A percentile compares a stretch with the other conserved stretches of the same genome.
These are phyloP conservation scores for Phytophthora capsici DNA, from an alignment of 352 stramenopile genomes.

Conservation along the genomic window DNA sequence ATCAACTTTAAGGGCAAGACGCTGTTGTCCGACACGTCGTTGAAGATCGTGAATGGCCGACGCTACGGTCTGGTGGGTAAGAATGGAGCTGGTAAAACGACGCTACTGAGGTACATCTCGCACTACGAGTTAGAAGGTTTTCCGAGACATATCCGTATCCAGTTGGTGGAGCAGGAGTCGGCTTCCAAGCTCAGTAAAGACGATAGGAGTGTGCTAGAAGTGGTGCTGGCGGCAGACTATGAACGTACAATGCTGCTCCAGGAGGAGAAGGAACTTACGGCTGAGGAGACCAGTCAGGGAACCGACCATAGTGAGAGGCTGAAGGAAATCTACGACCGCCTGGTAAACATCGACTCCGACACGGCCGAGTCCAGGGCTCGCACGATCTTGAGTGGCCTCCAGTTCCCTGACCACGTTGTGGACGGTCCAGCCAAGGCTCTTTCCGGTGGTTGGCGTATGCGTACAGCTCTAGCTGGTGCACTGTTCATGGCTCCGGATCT, in stretches of 20 bases:
- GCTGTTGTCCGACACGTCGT: conserved; percentile 83
- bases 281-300: conserved; percentile 26
- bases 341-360: conserved; percentile 92
- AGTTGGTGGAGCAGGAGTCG: conserved; percentile 96
- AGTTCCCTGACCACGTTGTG: conserved; percentile 95
- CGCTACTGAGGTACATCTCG: conserved; percentile 95
- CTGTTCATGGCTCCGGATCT: conserved; percentile 96
- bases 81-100: conserved; percentile 94
- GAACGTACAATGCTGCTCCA: conserved; percentile 92
- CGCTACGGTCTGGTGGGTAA: conserved; percentile 95
- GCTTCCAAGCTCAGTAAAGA: conserved; percentile 84
- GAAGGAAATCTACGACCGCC: conserved; percentile 84
- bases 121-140: conserved; percentile 97
- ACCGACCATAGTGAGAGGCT: conserved; percentile 65
- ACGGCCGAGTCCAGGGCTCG: conserved; percentile 90
- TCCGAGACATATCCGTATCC: conserved; percentile 94
- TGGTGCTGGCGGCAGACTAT: conserved; percentile 95
- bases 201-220: conserved; percentile 91
- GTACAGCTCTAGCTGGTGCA: conserved; percentile 93
- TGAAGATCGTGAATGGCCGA: conserved; percentile 86
- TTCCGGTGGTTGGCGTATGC: conserved; percentile 95
- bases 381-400: conserved; percentile 93
- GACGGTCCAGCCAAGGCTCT: conserved; percentile 90
- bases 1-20: conserved; percentile 93
- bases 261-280: conserved; percentile 93